Evolutionary conservation across 306 rosid genomes (phyloP), one percentile per base, ranked within the genome.

Genomic region (Cucurbita ficifolia): DNA sequence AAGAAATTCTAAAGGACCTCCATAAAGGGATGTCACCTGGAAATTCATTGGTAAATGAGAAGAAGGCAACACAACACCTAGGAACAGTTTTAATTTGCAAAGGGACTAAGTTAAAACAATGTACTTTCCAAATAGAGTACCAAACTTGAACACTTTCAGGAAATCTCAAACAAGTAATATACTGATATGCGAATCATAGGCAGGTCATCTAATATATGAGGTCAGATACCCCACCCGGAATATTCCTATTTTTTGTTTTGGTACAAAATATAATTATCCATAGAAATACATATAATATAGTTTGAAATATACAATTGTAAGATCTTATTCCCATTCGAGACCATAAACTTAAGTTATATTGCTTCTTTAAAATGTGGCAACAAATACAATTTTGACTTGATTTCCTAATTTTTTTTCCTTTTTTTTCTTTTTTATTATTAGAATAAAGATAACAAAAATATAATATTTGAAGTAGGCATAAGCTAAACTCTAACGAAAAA

Each of bases 21-120:
- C 99, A 74, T 95, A 95, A n/a, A 95, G 96, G 54, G 99, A 95
- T 29, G 99, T 91, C 62, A 95, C 78, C 99, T 95, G 90, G 17
- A 73, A 73, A 79, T 71, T 53, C 78, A 61, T 76, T 59, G 65
- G 71, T 54, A 38, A 78, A 77, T 46, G 48, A 35, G 48, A 72
- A 36, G 21, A 72, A 57, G 43, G 16, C 14, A 51, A 53, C 79
- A 82, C 80, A 85, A 29, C 14, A 46, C 13, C 19, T 46, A 14
- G 14, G 24, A 29, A 49, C 73, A n/a, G 59, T 48, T 14, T 6
- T 45, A 45, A 12, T 45, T 46, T 46, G 53, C 57, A 13, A 69
- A 48, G 7, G 21, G 16, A 13, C 55, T 7, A 13, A 12, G 22
- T 8, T 46, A 48, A 48, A 39, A 69, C 50, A 46, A 14, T 22